Percentiles rank a stretch among this genome's conserved stretches.
Conservation (phyloP, 257 asterid species). For the Rauvolfia tetraphylla region DNA sequence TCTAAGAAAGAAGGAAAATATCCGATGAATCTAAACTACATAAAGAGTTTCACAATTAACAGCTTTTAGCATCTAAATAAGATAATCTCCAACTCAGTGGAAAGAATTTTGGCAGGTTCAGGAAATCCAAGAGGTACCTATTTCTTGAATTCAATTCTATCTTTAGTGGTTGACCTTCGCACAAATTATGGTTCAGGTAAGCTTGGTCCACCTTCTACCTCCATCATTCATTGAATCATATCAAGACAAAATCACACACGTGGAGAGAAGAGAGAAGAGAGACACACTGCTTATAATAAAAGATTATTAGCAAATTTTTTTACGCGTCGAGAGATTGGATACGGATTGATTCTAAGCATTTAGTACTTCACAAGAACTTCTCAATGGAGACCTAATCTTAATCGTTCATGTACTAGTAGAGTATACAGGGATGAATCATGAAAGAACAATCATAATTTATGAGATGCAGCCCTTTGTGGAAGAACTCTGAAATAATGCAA, state of each 20-base stretch:
- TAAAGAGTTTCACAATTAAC: background rate
- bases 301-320: background rate
- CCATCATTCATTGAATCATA: slow-evolving; percentile 12
- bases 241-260: slow-evolving; percentile 20
- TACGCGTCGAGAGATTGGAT: no score
- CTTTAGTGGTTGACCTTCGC: slow-evolving; percentile 63
- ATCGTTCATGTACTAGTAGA: background rate
- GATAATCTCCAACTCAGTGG: background rate
- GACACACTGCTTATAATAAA: background rate
- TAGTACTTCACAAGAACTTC: no score
- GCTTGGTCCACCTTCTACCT: slow-evolving; percentile 33
- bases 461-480: background rate
- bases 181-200: slow-evolving; percentile 53
- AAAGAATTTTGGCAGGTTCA: background rate
- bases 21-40: background rate
- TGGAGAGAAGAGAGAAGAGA: slow-evolving; percentile 8
- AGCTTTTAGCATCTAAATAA: background rate
- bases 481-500: background rate
- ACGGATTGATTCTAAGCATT: no score
- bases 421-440: background rate
- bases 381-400: background rate
- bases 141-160: slow-evolving; percentile 15
- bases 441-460: background rate
- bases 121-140: slow-evolving; percentile 2
- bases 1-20: background rate